A percentile compares a stretch with the other conserved stretches of the same genome.
Evolutionary conservation across 2,329 filamentous ascomycete species (phyloP).

Genomic region (Ciborinia camelliae): DNA sequence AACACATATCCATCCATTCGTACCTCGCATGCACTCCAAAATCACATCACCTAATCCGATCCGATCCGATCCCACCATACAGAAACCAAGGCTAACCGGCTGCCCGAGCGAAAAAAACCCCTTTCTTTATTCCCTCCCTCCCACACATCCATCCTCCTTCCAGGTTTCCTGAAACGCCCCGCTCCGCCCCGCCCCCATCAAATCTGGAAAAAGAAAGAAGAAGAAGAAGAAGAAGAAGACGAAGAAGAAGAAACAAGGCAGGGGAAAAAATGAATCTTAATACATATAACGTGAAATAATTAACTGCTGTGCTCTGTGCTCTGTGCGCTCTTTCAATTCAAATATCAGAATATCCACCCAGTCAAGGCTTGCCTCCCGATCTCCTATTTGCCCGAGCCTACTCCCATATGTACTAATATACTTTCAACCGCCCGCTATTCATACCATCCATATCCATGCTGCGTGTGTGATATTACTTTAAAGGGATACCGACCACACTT

Average conservation of each 20-base stretch:
- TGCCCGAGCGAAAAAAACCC: too few relatives aligned
- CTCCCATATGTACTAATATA: conserved; percentile 13
- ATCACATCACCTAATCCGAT: too few relatives aligned
- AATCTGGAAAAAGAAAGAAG: not conserved
- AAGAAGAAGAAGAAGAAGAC: not conserved
- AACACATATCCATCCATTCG: too few relatives aligned
- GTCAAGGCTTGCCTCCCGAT: too few relatives aligned
- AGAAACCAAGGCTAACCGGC: too few relatives aligned
- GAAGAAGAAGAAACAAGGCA: not conserved
- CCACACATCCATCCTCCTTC: too few relatives aligned
- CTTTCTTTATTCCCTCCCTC: too few relatives aligned
- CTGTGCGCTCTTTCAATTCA: not conserved
- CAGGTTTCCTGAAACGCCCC: too few relatives aligned
- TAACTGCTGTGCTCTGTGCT: not conserved
- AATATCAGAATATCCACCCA: not conserved
- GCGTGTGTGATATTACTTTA: not conserved
- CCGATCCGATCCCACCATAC: too few relatives aligned
- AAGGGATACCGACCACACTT: not conserved
- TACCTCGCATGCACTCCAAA: too few relatives aligned
- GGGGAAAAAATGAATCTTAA: not conserved
- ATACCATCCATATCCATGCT: not conserved
- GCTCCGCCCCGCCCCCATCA: not conserved
- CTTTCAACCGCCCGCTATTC: not conserved
- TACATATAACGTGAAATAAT: conserved; percentile 11
- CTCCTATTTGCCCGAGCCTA: not conserved